These are phyloP conservation scores for Physcomitrellopsis africana DNA, from an alignment of 225 moss, liverwort and hornwort species.

Conservation along the genomic window DNA sequence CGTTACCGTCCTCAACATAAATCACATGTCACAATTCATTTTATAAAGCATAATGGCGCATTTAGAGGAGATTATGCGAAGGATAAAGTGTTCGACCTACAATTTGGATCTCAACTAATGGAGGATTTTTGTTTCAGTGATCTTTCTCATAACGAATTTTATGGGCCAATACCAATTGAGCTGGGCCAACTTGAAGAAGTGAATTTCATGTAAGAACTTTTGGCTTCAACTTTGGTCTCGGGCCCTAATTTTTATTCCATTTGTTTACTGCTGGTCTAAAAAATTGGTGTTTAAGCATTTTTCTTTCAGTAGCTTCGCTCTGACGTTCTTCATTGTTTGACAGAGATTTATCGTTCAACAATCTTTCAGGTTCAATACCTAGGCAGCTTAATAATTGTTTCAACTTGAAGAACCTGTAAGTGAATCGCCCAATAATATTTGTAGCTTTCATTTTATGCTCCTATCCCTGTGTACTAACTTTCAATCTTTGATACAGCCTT, in stretches of 20 bases:
- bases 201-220: conserved; percentile 46
- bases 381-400: conserved; percentile 73
- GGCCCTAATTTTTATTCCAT: neutral
- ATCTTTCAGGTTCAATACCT: conserved; percentile 69
- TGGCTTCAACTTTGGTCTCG: neutral
- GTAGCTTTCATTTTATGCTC: neutral
- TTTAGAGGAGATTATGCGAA: neutral
- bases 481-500: neutral
- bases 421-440: neutral
- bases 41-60: neutral
- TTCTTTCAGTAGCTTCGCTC: neutral
- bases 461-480: neutral
- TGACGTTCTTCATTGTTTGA: conserved; percentile 23
- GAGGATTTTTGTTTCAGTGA: conserved; percentile 45
- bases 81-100: neutral
- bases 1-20: neutral
- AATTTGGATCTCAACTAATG: conserved; percentile 20
- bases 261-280: neutral
- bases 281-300: too few species aligned
- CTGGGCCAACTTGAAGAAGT: conserved; percentile 82
- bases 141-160: conserved; percentile 62
- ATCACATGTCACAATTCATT: neutral
- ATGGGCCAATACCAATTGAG: conserved; percentile 68
- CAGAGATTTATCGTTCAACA: conserved; percentile 78
- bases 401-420: conserved; percentile 61